Evolutionary conservation across 495 filamentous ascomycete species (phyloP), one percentile per base, ranked within the genome.

Genomic region (Tuber umbilicatum): DNA sequence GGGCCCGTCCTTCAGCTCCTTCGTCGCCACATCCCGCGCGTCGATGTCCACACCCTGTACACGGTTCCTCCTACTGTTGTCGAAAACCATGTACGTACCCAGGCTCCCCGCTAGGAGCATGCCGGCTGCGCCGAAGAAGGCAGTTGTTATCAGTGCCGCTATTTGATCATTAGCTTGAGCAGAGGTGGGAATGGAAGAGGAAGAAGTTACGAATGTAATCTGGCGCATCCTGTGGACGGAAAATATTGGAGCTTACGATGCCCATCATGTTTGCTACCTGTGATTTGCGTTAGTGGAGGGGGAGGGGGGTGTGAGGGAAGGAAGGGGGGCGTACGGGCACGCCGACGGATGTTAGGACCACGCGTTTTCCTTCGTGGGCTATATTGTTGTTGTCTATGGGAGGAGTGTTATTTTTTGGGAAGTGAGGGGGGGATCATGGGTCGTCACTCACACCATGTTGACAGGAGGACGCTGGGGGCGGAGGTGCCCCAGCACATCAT

Each of bases 371-470:
- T 83, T 94, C 92, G 76, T 93, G 87, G 1, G 91, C 90, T 27
- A 91, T 87, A 74, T 94, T 94, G 84, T 94, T 94, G 81, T 92
- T 93, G 81, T 92, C 92, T 91, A 89, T 90, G 27, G 83, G 84
- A 41, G 2, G 35, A 55, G 31, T 27, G 23, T 68, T 79, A 70
- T 68, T 75, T 60, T 60, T 72, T 64, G 16, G 37, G 70, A 27
- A 60, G n/a, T 60, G 27, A n/a, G 7, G 43, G 10, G 43, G n/a
- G n/a, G 10, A 76, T 72, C 71, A 60, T 50, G 55, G 17, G 37
- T 45, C 70, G 70, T 64, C 64, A 69, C 70, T 45, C 76, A 71
- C 73, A 81, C 74, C 77, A 82, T 27, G 86, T 87, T 17, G 86
- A 86, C 21, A 89, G 79, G 23, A 89, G 82, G 35, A 88, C 86